phyloP scores from a whole-genome alignment of 1,284 basidiomycete species.

The Fomitopsis schrenkii region DNA sequence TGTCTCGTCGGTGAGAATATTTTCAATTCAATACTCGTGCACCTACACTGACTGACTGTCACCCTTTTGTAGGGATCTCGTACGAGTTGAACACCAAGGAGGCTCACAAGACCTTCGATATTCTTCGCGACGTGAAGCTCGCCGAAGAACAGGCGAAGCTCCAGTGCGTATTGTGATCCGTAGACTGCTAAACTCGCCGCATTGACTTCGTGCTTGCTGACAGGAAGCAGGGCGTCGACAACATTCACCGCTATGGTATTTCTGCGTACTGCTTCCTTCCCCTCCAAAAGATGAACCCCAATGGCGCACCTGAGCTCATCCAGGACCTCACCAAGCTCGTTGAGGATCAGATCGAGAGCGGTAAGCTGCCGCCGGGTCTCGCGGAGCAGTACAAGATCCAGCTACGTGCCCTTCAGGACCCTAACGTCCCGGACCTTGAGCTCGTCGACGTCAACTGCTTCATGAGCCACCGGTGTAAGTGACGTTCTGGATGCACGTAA shows the following conservation, averaged over 20 bases:
- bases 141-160: slow-evolving; percentile 8
- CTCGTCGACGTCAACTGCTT: slow-evolving; percentile 6
- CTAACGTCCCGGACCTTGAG: slow-evolving; percentile 8
- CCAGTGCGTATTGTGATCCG: slow-evolving; percentile 1
- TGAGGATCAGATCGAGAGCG: slow-evolving; percentile 7
- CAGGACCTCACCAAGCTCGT: slow-evolving; percentile 1
- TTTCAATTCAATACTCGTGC: not conserved
- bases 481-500: too few relatives aligned
- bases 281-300: slow-evolving; percentile 2
- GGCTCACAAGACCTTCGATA: slow-evolving; percentile 7
- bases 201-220: not conserved
- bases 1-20: not conserved
- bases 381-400: slow-evolving; percentile 15
- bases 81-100: slow-evolving; percentile 6
- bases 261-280: slow-evolving; percentile 10
- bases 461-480: slow-evolving; percentile 7
- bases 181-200: not conserved
- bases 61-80: slow-evolving; percentile 1
- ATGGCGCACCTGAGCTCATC: slow-evolving; percentile 1
- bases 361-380: slow-evolving; percentile 11
- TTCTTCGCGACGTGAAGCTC: slow-evolving; percentile 7
- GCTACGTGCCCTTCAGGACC: slow-evolving; percentile 7
- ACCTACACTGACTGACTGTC: not conserved
- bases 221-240: slow-evolving; percentile 5
- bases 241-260: slow-evolving; percentile 10